phyloP scores from a whole-genome alignment of 2,329 filamentous ascomycete species.

The Diplodia seriata region DNA sequence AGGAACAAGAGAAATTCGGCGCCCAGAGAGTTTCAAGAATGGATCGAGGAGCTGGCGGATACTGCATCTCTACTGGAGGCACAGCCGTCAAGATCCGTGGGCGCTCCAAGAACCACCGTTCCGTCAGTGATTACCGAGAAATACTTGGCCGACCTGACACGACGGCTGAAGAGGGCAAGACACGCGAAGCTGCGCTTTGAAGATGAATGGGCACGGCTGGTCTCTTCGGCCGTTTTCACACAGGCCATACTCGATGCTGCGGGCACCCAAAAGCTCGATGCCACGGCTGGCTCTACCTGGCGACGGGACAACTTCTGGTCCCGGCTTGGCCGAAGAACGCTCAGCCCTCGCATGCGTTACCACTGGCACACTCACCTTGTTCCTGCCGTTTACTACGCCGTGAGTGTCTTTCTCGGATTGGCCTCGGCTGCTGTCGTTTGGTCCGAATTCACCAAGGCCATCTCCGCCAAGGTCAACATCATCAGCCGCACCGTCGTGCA shows the following conservation, averaged over 20 bases:
- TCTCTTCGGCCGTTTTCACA: conserved; percentile 74
- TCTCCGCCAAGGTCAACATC: conserved; percentile 76
- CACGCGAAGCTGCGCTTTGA: conserved; percentile 84
- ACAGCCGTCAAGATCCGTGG: conserved; percentile 44
- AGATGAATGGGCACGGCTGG: conserved; percentile 82
- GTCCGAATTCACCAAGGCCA: conserved; percentile 90
- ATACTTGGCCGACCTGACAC: conserved; percentile 88
- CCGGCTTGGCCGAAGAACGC: conserved; percentile 49
- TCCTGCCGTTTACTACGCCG: conserved; percentile 68
- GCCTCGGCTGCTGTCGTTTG: conserved; percentile 87
- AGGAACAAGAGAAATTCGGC: conserved; percentile 81
- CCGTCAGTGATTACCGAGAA: conserved; percentile 90
- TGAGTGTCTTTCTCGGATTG: conserved; percentile 72
- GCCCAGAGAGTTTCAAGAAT: conserved; percentile 79
- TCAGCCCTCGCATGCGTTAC: conserved; percentile 85
- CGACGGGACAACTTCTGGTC: conserved; percentile 40
- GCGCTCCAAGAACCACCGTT: conserved; percentile 49
- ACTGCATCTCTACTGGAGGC: conserved; percentile 72
- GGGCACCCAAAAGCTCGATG: conserved; percentile 78
- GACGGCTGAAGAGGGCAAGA: conserved; percentile 79
- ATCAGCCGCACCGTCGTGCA: conserved; percentile 74
- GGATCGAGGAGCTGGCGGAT: conserved; percentile 94
- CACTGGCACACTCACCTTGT: conserved; percentile 76
- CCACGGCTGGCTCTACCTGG: conserved; percentile 40
- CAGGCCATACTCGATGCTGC: conserved; percentile 86